These are phyloP conservation scores for Apiosordaria backusii DNA, from an alignment of 495 filamentous ascomycete species.

Conservation along the genomic window DNA sequence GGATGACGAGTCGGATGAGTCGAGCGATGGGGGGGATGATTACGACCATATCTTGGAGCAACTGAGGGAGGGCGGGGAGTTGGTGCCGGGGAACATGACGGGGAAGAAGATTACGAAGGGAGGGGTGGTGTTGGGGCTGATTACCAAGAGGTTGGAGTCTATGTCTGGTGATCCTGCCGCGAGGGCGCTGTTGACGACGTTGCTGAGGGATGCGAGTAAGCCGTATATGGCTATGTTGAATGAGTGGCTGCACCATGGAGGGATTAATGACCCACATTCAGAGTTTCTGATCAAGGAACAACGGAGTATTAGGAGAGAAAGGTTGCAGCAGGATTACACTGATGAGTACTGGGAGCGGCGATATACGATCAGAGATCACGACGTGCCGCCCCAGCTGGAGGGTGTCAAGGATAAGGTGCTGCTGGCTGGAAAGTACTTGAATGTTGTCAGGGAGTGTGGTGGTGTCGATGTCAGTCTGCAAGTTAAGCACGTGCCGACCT, in stretches of 20 bases:
- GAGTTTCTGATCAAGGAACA: conserved; percentile 96
- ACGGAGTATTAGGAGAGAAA: conserved; percentile 87
- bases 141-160: conserved; percentile 76
- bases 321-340: conserved; percentile 91
- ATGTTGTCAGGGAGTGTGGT: conserved; percentile 94
- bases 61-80: conserved; percentile 79
- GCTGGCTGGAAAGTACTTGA: conserved; percentile 94
- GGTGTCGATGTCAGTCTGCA: conserved; percentile 91
- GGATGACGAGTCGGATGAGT: conserved; percentile 81
- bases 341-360: conserved; percentile 99
- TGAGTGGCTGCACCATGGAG: conserved; percentile 95
- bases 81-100: conserved; percentile 70
- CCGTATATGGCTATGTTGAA: conserved; percentile 99
- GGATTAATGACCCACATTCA: conserved; percentile 87
- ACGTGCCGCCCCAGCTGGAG: conserved; percentile 89
- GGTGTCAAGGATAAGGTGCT: conserved; percentile 90
- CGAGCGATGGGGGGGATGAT: conserved; percentile 73
- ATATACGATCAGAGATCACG: conserved; percentile 87
- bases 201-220: conserved; percentile 82
- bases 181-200: conserved; percentile 67
- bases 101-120: conserved; percentile 93
- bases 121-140: conserved; percentile 77
- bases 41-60: conserved; percentile 72
- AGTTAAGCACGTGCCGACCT: conserved; percentile 81
- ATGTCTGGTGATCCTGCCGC: conserved; percentile 94